phyloP scores from a whole-genome alignment of 179 eudicot genomes.

The Beta macrorhiza region DNA sequence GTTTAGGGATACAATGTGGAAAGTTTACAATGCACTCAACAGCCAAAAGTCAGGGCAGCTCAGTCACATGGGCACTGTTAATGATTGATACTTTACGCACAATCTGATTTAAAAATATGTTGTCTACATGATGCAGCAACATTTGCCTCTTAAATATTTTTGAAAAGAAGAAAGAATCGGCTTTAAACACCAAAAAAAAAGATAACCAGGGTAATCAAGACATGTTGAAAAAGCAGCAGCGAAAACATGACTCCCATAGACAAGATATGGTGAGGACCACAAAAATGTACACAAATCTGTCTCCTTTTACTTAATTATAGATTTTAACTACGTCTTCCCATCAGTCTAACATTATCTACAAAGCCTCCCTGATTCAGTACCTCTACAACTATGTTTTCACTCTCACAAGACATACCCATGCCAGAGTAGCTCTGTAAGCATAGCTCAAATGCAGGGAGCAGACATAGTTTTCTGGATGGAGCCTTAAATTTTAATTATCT shows the following conservation, averaged over 20 bases:
- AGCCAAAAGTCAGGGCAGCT: neutral
- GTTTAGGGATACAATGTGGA: neutral
- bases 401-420: neutral
- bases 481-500: too few species aligned
- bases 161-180: neutral
- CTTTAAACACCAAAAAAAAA: neutral
- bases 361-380: neutral
- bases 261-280: neutral
- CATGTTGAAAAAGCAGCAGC: neutral
- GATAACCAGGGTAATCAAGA: neutral
- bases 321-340: neutral
- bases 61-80: neutral
- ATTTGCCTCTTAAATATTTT: neutral
- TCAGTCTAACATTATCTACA: neutral
- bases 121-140: neutral
- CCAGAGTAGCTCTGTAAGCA: neutral
- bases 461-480: neutral
- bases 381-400: neutral
- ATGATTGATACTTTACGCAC: too few species aligned
- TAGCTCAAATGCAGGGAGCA: neutral
- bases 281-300: too few species aligned
- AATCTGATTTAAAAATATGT: neutral
- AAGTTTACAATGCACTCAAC: neutral
- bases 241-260: neutral
- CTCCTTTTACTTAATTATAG: neutral